phyloP scores from a whole-genome alignment of 2,329 filamentous ascomycete genomes.

The Ophiobolus disseminans region DNA sequence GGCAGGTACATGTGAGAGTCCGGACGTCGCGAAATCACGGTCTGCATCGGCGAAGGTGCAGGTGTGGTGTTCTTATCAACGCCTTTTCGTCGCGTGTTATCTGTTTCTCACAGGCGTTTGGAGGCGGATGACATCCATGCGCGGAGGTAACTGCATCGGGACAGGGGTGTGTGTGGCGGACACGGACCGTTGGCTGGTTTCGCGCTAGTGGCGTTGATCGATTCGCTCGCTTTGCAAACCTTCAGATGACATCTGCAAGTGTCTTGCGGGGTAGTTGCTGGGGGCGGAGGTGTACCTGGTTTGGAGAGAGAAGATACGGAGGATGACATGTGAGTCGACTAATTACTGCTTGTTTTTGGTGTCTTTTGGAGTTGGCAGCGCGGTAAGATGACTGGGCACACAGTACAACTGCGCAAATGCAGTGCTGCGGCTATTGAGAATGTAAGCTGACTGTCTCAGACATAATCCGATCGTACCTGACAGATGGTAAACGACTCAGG shows the following conservation, averaged over 20 bases:
- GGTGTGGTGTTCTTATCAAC: background rate
- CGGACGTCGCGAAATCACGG: background rate
- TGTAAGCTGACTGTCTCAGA: background rate
- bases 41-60: background rate
- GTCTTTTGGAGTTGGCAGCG: background rate
- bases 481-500: background rate
- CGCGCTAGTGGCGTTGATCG: background rate
- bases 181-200: background rate
- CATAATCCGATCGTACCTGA: background rate
- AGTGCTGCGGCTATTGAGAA: background rate
- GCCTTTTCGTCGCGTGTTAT: background rate
- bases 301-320: background rate
- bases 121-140: too few species aligned
- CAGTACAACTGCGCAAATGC: background rate
- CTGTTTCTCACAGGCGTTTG: background rate
- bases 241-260: background rate
- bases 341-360: too few species aligned
- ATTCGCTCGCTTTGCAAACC: background rate
- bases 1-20: background rate
- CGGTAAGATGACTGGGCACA: background rate
- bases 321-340: background rate
- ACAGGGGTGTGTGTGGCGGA: background rate
- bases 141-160: constrained; percentile 1
- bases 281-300: constrained; percentile 1
- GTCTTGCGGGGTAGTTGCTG: background rate